Evolutionary conservation across 23 red algal species (phyloP), one percentile per base, ranked within the genome.

Genomic region (Gracilaria gracilis): DNA sequence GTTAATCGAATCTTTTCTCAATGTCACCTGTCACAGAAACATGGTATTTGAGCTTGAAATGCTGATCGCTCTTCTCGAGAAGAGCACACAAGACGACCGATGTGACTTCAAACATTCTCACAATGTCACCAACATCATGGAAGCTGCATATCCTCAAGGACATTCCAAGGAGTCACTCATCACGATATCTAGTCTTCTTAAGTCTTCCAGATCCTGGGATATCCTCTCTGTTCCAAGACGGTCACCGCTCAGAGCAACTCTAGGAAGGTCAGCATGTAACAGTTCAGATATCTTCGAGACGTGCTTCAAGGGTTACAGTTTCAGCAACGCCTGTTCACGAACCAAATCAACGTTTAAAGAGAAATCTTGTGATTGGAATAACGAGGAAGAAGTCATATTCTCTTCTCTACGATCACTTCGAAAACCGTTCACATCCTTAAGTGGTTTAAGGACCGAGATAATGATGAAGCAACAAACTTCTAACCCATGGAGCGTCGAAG

Each of bases 41-140:
- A 49, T 77, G 72, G 72, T 77, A 0, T 77, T 77, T 31, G 72
- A 77, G 21, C 38, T 46, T 28, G 72, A 77, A 77, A 51, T 77
- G 72, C 39, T 77, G 3, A 23, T 1, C 27, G 37, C 31, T 36
- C 23, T 69, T 37, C 31, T 69, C 27, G 32, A 69, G 7, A 32
- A 69, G 28, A 14, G 37, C 32, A 5, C 12, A 9, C 9, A 37
- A 6, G 16, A 4, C 6, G 0, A 37, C 31, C 64, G 33, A 20
- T 37, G 12, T 19, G 12, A 5, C 5, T 69, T 37, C 12, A 38
- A 38, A 19, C 29, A 20, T 37, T 69, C 31, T 36, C 7, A 7
- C 33, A 15, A 37, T 69, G 64, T 14, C 0, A 69, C 64, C 19
- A 37, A 38, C 19, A 20, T 38, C 1, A 36, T 36, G 15, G 64